Percentiles rank a stretch among this genome's conserved stretches.
Conservation (phyloP, 2,329 filamentous ascomycete species). For the Tolypocladium nubicola region DNA sequence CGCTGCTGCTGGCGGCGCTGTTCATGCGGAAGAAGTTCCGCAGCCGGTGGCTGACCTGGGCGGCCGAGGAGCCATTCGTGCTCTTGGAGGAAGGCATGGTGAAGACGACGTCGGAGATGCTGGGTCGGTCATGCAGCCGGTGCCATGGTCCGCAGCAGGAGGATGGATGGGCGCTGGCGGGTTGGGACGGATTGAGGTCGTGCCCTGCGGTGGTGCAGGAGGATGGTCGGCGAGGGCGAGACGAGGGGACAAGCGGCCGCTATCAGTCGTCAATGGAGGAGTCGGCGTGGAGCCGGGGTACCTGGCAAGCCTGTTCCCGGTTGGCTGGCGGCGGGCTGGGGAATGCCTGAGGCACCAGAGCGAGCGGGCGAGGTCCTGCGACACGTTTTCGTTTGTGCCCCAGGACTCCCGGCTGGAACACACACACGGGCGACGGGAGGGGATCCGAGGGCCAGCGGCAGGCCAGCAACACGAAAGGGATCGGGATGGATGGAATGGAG, state of each 20-base stretch:
- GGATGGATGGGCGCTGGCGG: neutral
- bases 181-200: neutral
- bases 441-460: too few species aligned
- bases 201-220: neutral
- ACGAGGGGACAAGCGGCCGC: neutral
- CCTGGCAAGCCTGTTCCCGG: neutral
- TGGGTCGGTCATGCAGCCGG: slow-evolving; percentile 21
- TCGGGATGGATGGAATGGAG: neutral
- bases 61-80: slow-evolving; percentile 33
- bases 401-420: neutral
- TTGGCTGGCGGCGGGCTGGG: neutral
- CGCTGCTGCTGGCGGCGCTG: slow-evolving; percentile 29
- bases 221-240: neutral
- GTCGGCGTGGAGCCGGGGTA: neutral
- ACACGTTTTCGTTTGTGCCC: neutral
- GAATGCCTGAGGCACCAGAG: neutral
- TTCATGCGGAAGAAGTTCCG: slow-evolving; percentile 65
- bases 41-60: slow-evolving; percentile 56
- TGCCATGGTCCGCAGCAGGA: slow-evolving; percentile 25
- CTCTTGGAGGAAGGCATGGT: slow-evolving; percentile 45
- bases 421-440: neutral
- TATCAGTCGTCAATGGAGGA: neutral
- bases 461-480: neutral
- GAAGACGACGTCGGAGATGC: slow-evolving; percentile 3
- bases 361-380: neutral